phyloP scores from a whole-genome alignment of 352 stramenopile species.

The Phytophthora fragariaefolia region DNA sequence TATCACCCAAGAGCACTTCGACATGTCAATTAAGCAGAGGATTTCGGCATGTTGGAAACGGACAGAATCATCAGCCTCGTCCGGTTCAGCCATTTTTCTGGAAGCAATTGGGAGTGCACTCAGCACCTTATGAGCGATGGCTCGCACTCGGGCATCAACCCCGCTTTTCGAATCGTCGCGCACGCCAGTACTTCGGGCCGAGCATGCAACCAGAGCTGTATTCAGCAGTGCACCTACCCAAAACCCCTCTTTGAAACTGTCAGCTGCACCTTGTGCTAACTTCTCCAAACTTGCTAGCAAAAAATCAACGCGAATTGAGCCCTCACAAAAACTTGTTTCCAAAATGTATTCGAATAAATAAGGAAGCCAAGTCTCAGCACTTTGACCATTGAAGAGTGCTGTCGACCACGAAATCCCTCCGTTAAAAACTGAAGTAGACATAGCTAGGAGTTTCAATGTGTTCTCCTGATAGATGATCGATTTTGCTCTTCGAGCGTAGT shows the following conservation, averaged over 20 bases:
- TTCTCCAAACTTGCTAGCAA: constrained; percentile 34
- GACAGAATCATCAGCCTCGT: background rate
- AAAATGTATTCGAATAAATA: constrained; percentile 45
- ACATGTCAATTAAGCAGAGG: constrained; percentile 15
- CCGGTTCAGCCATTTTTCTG: background rate
- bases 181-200: constrained; percentile 23
- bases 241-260: constrained; percentile 37
- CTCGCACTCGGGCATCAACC: constrained; percentile 13
- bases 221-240: constrained; percentile 50
- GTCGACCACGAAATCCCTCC: constrained; percentile 32
- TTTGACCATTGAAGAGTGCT: constrained; percentile 30
- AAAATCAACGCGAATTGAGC: constrained; percentile 17
- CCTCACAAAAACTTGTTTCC: constrained; percentile 31
- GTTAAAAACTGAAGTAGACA: constrained; percentile 27
- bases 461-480: constrained; percentile 43
- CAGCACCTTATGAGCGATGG: constrained; percentile 19
- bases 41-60: constrained; percentile 7
- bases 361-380: constrained; percentile 40
- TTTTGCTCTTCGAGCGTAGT: constrained; percentile 28
- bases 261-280: background rate
- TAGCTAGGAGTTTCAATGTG: constrained; percentile 31
- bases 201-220: constrained; percentile 43
- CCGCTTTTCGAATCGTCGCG: constrained; percentile 4
- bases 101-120: constrained; percentile 12
- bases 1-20: constrained; percentile 19